Percentiles rank a stretch among this genome's conserved stretches.
Evolutionary conservation across 345 rosid species (phyloP).

Genomic region (Populus simonii): DNA sequence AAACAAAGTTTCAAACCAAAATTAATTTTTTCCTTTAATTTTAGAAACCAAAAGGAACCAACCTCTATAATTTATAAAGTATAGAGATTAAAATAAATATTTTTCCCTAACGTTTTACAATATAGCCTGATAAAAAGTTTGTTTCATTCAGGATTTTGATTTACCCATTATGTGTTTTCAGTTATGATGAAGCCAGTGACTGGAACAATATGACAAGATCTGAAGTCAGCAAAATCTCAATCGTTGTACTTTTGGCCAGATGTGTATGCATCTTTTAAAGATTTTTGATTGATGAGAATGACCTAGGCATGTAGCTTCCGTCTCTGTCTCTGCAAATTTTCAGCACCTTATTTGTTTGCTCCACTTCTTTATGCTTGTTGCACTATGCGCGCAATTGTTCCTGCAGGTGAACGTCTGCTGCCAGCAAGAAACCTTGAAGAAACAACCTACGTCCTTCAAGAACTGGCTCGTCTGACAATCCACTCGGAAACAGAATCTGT

Average conservation of each 20-base stretch:
- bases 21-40: too few relatives aligned
- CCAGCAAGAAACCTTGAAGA: slow-evolving; percentile 84
- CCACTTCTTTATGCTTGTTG: not conserved
- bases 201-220: slow-evolving; percentile 67
- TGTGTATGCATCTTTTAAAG: slow-evolving; percentile 69
- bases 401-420: slow-evolving; percentile 63
- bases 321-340: not conserved
- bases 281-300: slow-evolving; percentile 67
- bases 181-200: slow-evolving; percentile 46
- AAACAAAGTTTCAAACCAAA: too few relatives aligned
- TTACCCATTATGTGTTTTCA: slow-evolving; percentile 20
- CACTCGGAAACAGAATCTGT: slow-evolving; percentile 62
- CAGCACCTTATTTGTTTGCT: not conserved
- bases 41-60: too few relatives aligned
- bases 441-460: slow-evolving; percentile 57
- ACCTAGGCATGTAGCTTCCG: slow-evolving; percentile 47
- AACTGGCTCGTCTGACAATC: slow-evolving; percentile 55
- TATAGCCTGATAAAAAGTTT: not conserved
- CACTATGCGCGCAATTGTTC: slow-evolving; percentile 1
- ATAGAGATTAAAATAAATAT: too few relatives aligned
- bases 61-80: too few relatives aligned
- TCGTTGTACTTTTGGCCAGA: slow-evolving; percentile 58
- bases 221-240: slow-evolving; percentile 73
- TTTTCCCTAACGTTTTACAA: too few relatives aligned
- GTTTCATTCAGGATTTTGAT: not conserved